phyloP scores from a whole-genome alignment of 768 basidiomycete species.

The Leccinum incarnatum region DNA sequence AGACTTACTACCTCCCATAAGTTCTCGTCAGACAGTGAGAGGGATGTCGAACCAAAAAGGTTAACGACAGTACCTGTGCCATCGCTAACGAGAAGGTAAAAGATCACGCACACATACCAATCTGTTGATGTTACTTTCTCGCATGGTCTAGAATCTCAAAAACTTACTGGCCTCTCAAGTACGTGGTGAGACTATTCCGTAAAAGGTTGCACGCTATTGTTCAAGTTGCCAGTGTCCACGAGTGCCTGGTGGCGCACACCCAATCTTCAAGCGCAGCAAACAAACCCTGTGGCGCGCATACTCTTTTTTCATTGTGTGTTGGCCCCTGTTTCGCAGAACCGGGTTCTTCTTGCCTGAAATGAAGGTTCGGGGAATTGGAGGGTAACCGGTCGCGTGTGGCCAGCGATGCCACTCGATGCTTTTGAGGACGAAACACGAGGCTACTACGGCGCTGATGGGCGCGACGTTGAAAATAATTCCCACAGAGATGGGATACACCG shows the following conservation, averaged over 20 bases:
- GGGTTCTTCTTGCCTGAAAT: neutral
- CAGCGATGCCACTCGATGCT: neutral
- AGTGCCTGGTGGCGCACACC: constrained; percentile 19
- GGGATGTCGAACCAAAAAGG: neutral
- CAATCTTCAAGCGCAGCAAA: constrained; percentile 5
- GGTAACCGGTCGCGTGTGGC: neutral
- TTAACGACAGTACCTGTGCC: neutral
- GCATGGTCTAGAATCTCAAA: neutral
- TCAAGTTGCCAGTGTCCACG: constrained; percentile 3
- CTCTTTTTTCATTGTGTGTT: neutral
- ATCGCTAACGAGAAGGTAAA: neutral
- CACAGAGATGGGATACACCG: constrained; percentile 21
- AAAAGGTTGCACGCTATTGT: constrained; percentile 9
- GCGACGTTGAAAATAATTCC: constrained; percentile 8
- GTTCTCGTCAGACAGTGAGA: neutral
- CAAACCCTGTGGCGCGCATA: constrained; percentile 21
- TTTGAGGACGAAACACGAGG: neutral
- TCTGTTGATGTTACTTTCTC: neutral
- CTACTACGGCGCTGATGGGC: constrained; percentile 1
- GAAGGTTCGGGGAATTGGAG: neutral
- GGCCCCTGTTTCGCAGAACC: constrained; percentile 12
- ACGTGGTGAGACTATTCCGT: constrained; percentile 11
- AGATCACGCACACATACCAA: neutral
- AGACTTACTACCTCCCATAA: neutral
- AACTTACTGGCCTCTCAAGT: constrained; percentile 15